Evolutionary conservation across 2,329 filamentous ascomycete genomes (phyloP).

Genomic region (Cladobotryum mycophilum): DNA sequence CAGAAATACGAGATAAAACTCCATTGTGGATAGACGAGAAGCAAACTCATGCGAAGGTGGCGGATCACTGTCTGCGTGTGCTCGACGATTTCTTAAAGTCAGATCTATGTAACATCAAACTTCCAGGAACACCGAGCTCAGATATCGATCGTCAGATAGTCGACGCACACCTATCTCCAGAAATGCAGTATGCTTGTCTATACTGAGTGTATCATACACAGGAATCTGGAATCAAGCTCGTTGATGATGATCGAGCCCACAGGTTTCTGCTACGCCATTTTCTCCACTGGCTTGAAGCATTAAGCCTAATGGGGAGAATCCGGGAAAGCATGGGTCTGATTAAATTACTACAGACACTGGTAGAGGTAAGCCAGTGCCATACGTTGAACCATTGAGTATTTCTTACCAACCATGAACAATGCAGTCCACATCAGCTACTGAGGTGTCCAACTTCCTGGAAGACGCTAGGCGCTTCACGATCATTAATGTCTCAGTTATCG

Average conservation of each 20-base stretch:
- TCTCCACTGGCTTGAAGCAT: slow-evolving; percentile 36
- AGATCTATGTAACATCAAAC: slow-evolving; percentile 30
- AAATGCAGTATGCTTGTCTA: slow-evolving; percentile 33
- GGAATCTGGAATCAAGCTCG: slow-evolving; percentile 15
- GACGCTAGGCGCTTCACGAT: not conserved
- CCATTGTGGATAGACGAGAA: slow-evolving; percentile 32
- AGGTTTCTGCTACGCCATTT: slow-evolving; percentile 31
- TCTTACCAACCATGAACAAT: not conserved
- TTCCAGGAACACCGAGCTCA: slow-evolving; percentile 19
- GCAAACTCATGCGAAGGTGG: slow-evolving; percentile 24
- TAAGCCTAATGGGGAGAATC: slow-evolving; percentile 25
- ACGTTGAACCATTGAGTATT: not conserved
- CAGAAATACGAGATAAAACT: slow-evolving; percentile 17
- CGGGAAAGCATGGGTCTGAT: slow-evolving; percentile 3
- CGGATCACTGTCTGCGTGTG: slow-evolving; percentile 29
- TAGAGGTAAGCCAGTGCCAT: not conserved
- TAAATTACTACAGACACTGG: not conserved
- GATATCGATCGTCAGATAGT: slow-evolving; percentile 19
- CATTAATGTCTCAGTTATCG: not conserved
- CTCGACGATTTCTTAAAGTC: slow-evolving; percentile 25
- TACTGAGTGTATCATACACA: slow-evolving; percentile 33
- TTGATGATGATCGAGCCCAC: slow-evolving; percentile 23
- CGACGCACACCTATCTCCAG: slow-evolving; percentile 19
- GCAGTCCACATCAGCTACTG: not conserved
- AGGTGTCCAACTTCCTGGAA: not conserved